Percentiles rank a stretch among this genome's conserved stretches.
phyloP scores from a whole-genome alignment of 2,329 filamentous ascomycete species.

The Fusarium albosuccineum region DNA sequence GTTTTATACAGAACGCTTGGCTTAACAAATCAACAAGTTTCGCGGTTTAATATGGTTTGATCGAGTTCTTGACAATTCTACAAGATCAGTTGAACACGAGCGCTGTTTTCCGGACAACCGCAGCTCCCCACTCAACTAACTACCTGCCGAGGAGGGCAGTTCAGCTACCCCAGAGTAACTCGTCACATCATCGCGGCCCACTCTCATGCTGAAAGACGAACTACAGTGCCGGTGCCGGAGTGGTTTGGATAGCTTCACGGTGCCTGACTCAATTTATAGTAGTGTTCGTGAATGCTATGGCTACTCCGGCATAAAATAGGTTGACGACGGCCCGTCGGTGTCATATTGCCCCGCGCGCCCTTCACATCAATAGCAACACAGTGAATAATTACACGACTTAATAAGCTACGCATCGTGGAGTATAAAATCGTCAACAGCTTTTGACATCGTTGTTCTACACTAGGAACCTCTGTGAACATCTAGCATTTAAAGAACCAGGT shows the following conservation, averaged over 20 bases:
- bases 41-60: background rate
- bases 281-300: background rate
- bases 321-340: background rate
- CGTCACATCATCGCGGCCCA: background rate
- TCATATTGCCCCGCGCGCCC: conserved; percentile 33
- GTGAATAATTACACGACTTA: background rate
- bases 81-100: background rate
- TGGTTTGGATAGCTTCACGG: no score
- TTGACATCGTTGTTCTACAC: background rate
- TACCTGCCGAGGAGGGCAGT: conserved; percentile 7
- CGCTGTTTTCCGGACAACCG: background rate
- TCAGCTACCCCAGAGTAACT: conserved; percentile 18
- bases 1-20: no score
- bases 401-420: background rate
- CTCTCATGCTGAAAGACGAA: background rate
- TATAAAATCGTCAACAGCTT: background rate
- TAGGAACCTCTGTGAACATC: no score
- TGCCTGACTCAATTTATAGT: background rate
- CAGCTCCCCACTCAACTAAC: conserved; percentile 6
- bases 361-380: conserved; percentile 29
- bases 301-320: background rate
- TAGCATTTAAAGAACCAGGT: background rate
- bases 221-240: background rate
- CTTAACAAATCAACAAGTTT: no score
- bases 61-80: background rate